Base-by-base conservation (phyloP, 352 stramenopile genomes). In the Aphanomyces invadans region DNA sequence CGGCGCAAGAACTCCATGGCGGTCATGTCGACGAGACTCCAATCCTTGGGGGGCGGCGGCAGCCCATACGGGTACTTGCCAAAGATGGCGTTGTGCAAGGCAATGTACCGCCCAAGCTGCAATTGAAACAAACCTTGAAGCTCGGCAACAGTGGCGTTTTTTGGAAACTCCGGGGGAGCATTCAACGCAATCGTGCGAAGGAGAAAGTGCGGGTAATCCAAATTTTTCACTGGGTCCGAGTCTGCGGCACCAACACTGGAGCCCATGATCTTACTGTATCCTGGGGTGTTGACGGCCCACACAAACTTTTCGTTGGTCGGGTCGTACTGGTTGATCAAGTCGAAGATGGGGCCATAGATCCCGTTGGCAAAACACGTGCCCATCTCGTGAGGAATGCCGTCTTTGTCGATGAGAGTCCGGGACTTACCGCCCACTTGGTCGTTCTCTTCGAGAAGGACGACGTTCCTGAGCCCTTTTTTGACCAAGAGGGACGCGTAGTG, bases 401-500 rank as follows among this genome's bases (percentile, higher is more conserved):
- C 4, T 9, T 52, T 19, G 44, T 52, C 44, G 44, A 52, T 9
- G 44, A 19, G 9, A 9, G 44, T 52, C 9, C 4, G 7, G 12
- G 44, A 52, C 21, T 52, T 52, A 9, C 44, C 44, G 9, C 44
- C 44, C 12, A 52, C 44, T 9, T 19, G 44, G 44, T 52, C 44
- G 44, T 19, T 52, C 9, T 39, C 44, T 65, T 70, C 64, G 45
- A 59, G 55, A 7, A 70, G 53, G 11, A 54, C 21, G 29, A 70
- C 48, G 55, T 70, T 65, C 2, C 3, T 55, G 53, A 60, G 60
- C 2, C 64, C 64, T 26, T 55, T 9, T 45, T 70, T 65, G 33
- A 25, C 23, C 21, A 70, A 32, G 11, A 57, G 62, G 39, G 62
- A 56, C 7, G 64, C 42, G 15, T 56, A 56, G 0, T 56, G 63